Evolutionary conservation across 768 basidiomycete genomes (phyloP).

Genomic region (Lactifluus volemus): DNA sequence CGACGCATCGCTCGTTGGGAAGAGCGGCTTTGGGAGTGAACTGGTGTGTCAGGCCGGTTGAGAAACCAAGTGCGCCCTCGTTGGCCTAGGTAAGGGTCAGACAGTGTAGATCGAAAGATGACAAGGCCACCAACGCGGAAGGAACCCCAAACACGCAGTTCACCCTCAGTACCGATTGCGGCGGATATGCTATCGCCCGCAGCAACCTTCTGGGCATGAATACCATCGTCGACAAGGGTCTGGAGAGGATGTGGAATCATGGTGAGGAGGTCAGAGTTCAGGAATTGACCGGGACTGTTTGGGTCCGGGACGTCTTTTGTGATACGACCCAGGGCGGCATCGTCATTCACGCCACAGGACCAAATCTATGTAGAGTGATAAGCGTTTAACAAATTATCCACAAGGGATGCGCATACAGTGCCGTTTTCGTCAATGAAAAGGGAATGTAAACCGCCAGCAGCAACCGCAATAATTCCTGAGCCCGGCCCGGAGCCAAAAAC

Average conservation of each 20-base stretch:
- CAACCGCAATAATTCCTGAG: constrained; percentile 75
- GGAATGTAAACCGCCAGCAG: constrained; percentile 83
- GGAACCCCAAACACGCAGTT: constrained; percentile 80
- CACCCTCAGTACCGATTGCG: constrained; percentile 71
- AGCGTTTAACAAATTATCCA: not conserved
- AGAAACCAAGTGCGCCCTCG: constrained; percentile 82
- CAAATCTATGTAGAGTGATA: constrained; percentile 44
- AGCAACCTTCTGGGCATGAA: constrained; percentile 74
- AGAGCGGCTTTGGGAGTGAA: constrained; percentile 56
- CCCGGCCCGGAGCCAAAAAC: constrained; percentile 54
- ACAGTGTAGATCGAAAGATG: not conserved
- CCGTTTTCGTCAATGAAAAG: constrained; percentile 86
- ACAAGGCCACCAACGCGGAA: constrained; percentile 61
- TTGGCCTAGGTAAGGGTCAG: constrained; percentile 38
- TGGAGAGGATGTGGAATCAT: constrained; percentile 58
- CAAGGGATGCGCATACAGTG: constrained; percentile 42
- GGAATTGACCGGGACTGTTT: constrained; percentile 45
- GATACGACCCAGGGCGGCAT: constrained; percentile 77
- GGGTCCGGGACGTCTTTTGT: constrained; percentile 56
- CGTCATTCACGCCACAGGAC: constrained; percentile 83
- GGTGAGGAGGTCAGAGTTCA: constrained; percentile 45
- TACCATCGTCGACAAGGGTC: constrained; percentile 64
- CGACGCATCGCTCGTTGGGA: constrained; percentile 57
- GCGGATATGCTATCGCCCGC: constrained; percentile 87
- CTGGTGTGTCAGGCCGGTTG: constrained; percentile 56